Evolutionary conservation across 305 asterid genomes (phyloP), one percentile per base, ranked within the genome.

Genomic region (Fraxinus platypoda): DNA sequence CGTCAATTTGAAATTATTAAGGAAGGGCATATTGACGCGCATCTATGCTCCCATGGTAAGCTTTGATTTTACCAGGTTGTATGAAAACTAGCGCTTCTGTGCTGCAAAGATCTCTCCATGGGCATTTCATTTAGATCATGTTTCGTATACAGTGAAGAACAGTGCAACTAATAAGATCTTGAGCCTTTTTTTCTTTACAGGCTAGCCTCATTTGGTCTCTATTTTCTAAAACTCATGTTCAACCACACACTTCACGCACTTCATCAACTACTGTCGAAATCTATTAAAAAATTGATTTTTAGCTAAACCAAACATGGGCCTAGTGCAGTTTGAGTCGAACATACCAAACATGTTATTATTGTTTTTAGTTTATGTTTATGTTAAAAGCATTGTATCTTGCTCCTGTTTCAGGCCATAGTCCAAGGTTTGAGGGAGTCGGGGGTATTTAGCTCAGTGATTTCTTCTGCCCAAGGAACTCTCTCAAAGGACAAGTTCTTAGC

Each of bases 401-500:
- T 28, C 86, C 3, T 83, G 4, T 87, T 84, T 74, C 92, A 95
- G 99, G 91, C 89, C 12, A 92, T 95, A 82, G 89, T 95, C 90
- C 99, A 95, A 91, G 95, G 97, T 28, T 86, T 95, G 88, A 88
- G 94, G 84, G 99, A 94, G 80, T 89, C 97, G 25, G 96, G 96
- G 75, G 86, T 94, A 76, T 92, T 95, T 75, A 90, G 83, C 84
- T 88, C 97, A 8, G 78, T 95, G 77, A 87, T 95, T 78, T 87
- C 91, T 81, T 88, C 97, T 17, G 91, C 90, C 28, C 91, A 90
- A 85, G 85, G 82, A 82, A 80, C 91, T 41, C 54, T 85, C 80
- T 84, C 94, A 0, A 93, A 88, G 86, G 97, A 92, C 86, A 90
- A 87, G 75, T 90, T 92, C 85, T 85, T 93, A 82, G 91, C 92